phyloP scores from a whole-genome alignment of 441 rosid genomes.

The Gossypium davidsonii region DNA sequence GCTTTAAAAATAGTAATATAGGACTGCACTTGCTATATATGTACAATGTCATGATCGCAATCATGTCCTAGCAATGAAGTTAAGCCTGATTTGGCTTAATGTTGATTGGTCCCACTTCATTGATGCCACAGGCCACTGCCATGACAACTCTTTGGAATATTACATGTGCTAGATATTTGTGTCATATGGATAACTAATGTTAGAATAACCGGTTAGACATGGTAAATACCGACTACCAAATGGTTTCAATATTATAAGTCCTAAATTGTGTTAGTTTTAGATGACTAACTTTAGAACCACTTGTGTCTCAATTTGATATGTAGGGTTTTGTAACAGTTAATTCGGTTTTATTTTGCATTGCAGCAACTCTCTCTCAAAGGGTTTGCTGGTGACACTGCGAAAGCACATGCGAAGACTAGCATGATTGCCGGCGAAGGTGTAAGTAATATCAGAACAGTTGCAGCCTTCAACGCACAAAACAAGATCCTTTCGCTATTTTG shows the following conservation, averaged over 20 bases:
- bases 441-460: slow-evolving; percentile 93
- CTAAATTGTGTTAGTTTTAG: background rate
- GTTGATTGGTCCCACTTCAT: slow-evolving; percentile 5
- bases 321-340: slow-evolving; percentile 2
- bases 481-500: slow-evolving; percentile 78
- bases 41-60: slow-evolving; percentile 15
- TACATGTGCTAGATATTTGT: background rate
- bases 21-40: slow-evolving; percentile 7
- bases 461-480: slow-evolving; percentile 91
- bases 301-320: background rate
- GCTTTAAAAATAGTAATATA: slow-evolving; percentile 18
- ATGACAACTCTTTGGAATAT: background rate
- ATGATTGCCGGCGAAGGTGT: slow-evolving; percentile 99
- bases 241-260: too few species aligned
- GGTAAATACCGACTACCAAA: too few species aligned
- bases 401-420: slow-evolving; percentile 97
- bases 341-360: slow-evolving; percentile 20
- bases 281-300: background rate
- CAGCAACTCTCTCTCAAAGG: slow-evolving; percentile 96
- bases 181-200: background rate
- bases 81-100: slow-evolving; percentile 11
- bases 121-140: slow-evolving; percentile 5
- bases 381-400: slow-evolving; percentile 97
- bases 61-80: slow-evolving; percentile 8
- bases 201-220: too few species aligned